These are phyloP conservation scores for Bolboschoenoplectus hybrid DNA, from an alignment of 202 grass and related monocot genomes.

Conservation along the genomic window DNA sequence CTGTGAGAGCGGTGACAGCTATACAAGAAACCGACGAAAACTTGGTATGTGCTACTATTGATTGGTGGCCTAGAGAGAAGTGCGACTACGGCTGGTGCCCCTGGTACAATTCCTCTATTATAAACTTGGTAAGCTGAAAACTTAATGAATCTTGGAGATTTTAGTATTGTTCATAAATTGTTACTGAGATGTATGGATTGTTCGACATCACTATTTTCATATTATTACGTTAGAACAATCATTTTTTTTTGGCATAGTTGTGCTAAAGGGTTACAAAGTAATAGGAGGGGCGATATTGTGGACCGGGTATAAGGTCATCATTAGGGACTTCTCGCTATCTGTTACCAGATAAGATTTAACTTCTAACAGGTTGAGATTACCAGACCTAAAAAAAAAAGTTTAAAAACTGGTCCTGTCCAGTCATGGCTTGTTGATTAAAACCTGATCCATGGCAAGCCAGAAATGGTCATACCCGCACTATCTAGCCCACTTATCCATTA, in stretches of 20 bases:
- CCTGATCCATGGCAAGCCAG: background rate
- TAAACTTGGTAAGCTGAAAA: constrained; percentile 51
- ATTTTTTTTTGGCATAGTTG: background rate
- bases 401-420: background rate
- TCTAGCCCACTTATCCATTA: background rate
- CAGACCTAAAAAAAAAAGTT: background rate
- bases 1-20: constrained; percentile 40
- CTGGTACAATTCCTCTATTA: constrained; percentile 54
- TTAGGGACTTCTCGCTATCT: background rate
- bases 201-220: background rate
- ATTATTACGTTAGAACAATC: background rate
- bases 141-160: background rate
- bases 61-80: constrained; percentile 70
- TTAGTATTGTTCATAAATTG: background rate
- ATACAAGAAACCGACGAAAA: constrained; percentile 47
- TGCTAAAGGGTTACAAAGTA: background rate
- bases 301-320: too few species aligned
- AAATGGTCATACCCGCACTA: background rate
- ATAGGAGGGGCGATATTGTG: background rate
- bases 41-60: constrained; percentile 58
- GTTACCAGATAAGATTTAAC: background rate
- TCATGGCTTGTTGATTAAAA: background rate
- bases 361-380: background rate
- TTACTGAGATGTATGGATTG: constrained; percentile 16
- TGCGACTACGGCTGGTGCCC: constrained; percentile 58